Base-by-base conservation (phyloP, 2,329 filamentous ascomycete genomes). In the Epichloe uncinata region DNA sequence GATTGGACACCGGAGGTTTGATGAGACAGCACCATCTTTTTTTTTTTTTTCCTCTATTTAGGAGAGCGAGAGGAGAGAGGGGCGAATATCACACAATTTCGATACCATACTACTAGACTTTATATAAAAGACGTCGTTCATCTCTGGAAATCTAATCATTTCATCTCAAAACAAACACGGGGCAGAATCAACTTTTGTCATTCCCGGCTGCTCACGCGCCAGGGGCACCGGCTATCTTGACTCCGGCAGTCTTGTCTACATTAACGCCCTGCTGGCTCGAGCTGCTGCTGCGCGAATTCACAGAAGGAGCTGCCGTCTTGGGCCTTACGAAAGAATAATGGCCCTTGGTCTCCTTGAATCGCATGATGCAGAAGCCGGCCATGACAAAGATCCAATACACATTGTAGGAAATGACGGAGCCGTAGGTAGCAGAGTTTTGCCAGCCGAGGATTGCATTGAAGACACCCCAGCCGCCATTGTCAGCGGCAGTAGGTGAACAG, bases 401-500 rank as follows among this genome's bases (percentile, higher is more conserved):
- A 63, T 93, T 94, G 70, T 95, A 95, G 1, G 85, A 82, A 54
- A 95, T 81, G 55, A 95, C 84, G 1, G 86, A 90, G 47, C 88
- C 87, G 59, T 91, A 89, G 2, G 88, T 94, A 5, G 86, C 89
- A 12, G 85, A 87, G 69, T 95, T 95, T 53, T 81, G 78, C 89
- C 89, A 95, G 52, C 89, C 88, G 11, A 95, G 73, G 48, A 95
- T 74, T 52, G 86, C 81, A 59, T 94, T 91, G 73, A 95, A 88
- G 56, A 95, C 81, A 50, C 86, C 87, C 88, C 87, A 95, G 42
- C 85, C 86, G 37, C 83, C 81, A 45, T 84, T 84, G 30, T 85
- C 84, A 54, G 87, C 82, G 38, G 82, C 66, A 48, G 80, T 69
- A 0, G 87, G 84, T 58, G 79, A 90, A 64, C 87, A 93, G 71